Evolutionary conservation across 2,329 filamentous ascomycete genomes (phyloP).

Genomic region (Talaromyces sp.): DNA sequence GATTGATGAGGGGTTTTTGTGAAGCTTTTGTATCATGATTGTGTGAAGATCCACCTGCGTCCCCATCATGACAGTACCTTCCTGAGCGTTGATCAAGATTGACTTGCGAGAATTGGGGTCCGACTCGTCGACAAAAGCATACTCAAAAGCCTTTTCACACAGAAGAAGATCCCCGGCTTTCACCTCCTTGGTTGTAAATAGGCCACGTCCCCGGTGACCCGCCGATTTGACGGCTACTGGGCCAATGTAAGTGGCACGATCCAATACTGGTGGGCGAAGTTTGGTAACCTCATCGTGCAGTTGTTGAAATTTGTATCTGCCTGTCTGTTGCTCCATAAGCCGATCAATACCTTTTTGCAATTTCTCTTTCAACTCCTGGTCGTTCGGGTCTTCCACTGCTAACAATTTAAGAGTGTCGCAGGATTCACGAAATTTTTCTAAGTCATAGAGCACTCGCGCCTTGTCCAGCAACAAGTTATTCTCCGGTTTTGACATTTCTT

Average conservation of each 20-base stretch:
- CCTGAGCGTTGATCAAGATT: not conserved
- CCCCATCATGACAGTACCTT: not conserved
- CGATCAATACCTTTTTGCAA: not conserved
- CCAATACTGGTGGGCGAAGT: slow-evolving; percentile 25
- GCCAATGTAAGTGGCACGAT: slow-evolving; percentile 44
- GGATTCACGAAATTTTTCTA: not conserved
- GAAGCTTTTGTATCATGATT: not conserved
- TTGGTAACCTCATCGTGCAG: not conserved
- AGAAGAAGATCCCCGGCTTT: slow-evolving; percentile 49
- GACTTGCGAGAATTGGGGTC: not conserved
- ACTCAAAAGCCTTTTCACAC: slow-evolving; percentile 53
- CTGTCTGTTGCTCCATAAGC: not conserved
- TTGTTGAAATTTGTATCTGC: not conserved
- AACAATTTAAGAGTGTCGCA: not conserved
- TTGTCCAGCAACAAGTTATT: not conserved
- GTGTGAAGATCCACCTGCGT: not conserved
- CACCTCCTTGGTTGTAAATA: slow-evolving; percentile 48
- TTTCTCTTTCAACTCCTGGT: not conserved
- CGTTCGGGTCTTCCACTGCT: not conserved
- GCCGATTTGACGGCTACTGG: slow-evolving; percentile 40
- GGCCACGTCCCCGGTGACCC: slow-evolving; percentile 41
- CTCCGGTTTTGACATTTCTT: not conserved
- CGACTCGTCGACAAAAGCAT: slow-evolving; percentile 16
- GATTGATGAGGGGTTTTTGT: not conserved
- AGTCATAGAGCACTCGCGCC: not conserved